Base-by-base conservation (phyloP, 345 rosid genomes). In the Eucalyptus lansdowneana region DNA sequence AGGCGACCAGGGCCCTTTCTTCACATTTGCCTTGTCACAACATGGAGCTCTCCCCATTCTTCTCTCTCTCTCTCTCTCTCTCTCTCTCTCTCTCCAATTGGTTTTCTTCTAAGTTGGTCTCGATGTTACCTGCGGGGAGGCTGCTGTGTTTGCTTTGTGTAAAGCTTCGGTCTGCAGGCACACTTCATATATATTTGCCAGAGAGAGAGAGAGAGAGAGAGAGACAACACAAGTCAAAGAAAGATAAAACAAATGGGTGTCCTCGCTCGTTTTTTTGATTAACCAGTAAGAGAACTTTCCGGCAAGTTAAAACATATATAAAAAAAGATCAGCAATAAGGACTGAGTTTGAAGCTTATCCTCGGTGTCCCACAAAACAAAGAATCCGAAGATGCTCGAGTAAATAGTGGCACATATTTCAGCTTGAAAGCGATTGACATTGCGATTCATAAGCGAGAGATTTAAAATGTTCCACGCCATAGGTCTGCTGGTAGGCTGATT, bases 1-100 rank as follows among this genome's bases (percentile, higher is more conserved):
- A 87, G 99, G 97, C n/a, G 97, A 97, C 99, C 99, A 97, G 80
- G 99, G 97, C 56, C 99, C 99, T 93, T 93, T 96, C 95, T 96
- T 96, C 89, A 97, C 98, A 90, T 94, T 95, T 31, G 96, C 95
- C 91, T 96, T 97, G 93, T 97, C 98, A 94, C 99, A 97, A 80
- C 99, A 96, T 88, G 98, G 99, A 91, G 98, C 97, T 90, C 99
- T 97, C 49, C 98, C 99, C 99, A 96, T 97, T 24, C 4, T 97
- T 24, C 4, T 69, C 80, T 69, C 7, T 34, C 54, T 34, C 49
- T 93, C 56, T 90, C 81, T 89, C 47, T 44, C 67, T 51, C 11
- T 94, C 49, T 72, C 65, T 88, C 51, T 86, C 80, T 88, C 50
- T 90, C 69, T 89, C 60, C 7, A 8, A 31, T 5, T 24, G 80